Evolutionary conservation across 768 basidiomycete species (phyloP), one percentile per base, ranked within the genome.

Genomic region (Auriscalpium microsporum): DNA sequence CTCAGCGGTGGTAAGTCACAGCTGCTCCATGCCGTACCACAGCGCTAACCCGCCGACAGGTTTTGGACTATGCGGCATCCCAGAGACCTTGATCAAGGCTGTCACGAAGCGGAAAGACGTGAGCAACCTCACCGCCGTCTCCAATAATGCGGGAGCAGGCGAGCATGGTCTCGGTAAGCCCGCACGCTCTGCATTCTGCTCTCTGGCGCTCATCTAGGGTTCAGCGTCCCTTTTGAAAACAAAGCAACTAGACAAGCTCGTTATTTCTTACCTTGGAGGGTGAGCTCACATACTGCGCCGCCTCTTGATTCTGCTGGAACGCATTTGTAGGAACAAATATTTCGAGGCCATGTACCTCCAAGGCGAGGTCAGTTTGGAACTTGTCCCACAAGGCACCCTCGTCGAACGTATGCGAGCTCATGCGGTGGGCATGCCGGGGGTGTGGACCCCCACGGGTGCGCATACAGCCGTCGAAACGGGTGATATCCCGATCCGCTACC

Each of bases 371-470:
- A 82, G 85, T 11, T 72, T 94, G 48, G 92, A 94, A 66, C 83
- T 94, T 14, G 87, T 88, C 17, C 92, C 92, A 7, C 92, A 94
- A 70, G 92, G 91, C n/a, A 93, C 90, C 8, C 80, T 94, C 50
- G 81, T 86, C 17, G 92, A 94, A 65, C 84, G 91, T 56, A 76
- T 93, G 60, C 85, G 90, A 42, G 87, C 92, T 10, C 86, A 90
- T 59, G 92, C 89, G 11, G 86, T 88, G n/a, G 91, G 92, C 51
- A 90, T 93, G 59, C 91, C 92, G 16, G 90, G 86, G 34, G 89
- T 94, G 74, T 92, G 77, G 70, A 94, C 89, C 8, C 91, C 91
- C 8, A 91, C 91, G 2, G 92, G 92, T n/a, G 88, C 90, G n/a
- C 79, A 78, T 37, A 92, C 90, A 19, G 85, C 87, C 7, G 80